Base-by-base conservation (phyloP, 148 eudicot genomes). In the Chenopodium berlandieri region DNA sequence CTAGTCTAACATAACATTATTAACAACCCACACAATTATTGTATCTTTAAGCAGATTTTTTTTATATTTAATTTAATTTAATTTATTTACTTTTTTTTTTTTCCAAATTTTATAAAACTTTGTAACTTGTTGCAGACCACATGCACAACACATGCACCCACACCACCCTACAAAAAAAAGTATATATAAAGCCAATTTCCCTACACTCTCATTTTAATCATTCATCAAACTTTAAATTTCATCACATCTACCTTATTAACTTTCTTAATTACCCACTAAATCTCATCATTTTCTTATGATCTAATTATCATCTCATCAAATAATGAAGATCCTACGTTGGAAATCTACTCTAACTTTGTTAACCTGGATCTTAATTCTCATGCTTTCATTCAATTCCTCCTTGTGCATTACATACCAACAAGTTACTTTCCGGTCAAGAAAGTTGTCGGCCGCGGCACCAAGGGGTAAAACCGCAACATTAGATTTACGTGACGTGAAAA, bases 141-240 rank as follows among this genome's bases (percentile, higher is more conserved):
- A 83, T 87, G 89, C 77, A 65, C 73, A 14, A 60, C 83, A 66
- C 78, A 79, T 78, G 82, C 78, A 75, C 62, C 69, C 79, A 78
- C 73, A 73, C 64, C 76, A 62, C 75, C 31, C 10, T 14, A 22
- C 2, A 23, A 20, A 73, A 73, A 31, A 73, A 48, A 34, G 32
- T 40, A 76, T 81, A 77, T 71, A 78, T 78, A 71, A 77, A 73
- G 76, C 79, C 79, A 83, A 65, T 63, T 69, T 40, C 78, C 62
- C 44, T 66, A 78, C 78, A 78, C 20, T 50, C 72, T 72, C 81
- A 71, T 82, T 71, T 82, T 72, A 71, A 77, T 77, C 72, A 71
- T 32, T 54, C 47, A 58, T 54, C 25, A 75, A 32, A 37, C 70
- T 25, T 77, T 54, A 40, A 34, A n/a, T n/a, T 31, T 76, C 78